Evolutionary conservation across 2,329 filamentous ascomycete species (phyloP), one percentile per base, ranked within the genome.

Genomic region (Acrocalymma vagum): DNA sequence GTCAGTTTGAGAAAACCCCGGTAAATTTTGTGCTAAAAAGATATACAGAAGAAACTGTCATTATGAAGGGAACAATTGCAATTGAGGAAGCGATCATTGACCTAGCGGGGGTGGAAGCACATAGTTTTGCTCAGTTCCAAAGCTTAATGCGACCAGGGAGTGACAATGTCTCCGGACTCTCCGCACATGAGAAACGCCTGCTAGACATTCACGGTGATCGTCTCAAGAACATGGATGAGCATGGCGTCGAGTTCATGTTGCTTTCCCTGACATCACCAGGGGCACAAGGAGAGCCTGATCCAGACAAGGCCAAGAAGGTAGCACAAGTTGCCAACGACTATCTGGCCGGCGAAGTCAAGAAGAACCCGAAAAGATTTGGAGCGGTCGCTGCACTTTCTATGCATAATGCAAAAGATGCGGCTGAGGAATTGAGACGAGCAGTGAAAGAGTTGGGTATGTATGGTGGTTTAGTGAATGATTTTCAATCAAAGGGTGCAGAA

Each of bases 381-480:
- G 23, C 50, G 7, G 48, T 62, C n/a, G 60, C 63, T 10, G 60
- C 62, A 6, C 37, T 68, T 9, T 65, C 62, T 4, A 67, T 68
- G 65, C 62, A 67, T 28, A 58, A 65, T 30, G 57, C 62, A 7
- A 40, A 57, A 23, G 56, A 65, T 29, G 65, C 65, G 23, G 58
- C 61, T 1, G 52, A 58, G 2, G 63, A 67, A 32, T 28, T 67
- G 24, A 39, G 51, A 25, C 45, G 65, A 39, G 60, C 63, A 5
- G 57, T 68, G 1, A 63, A 56, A 26, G 52, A 65, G 33, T 44
- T 78, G 32, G 81, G 82, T n/a, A 86, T 86, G 70, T 77, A 81
- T 45, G 83, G 84, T 3, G 81, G 76, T 3, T 67, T 87, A 4
- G 75, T 87, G 7, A 65, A 67, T 32, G 62, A 65, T 35, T 64